A percentile compares a stretch with the other conserved stretches of the same genome.
Evolutionary conservation across 805 yeast genomes (phyloP).

Genomic region (Sungouiella blattae): DNA sequence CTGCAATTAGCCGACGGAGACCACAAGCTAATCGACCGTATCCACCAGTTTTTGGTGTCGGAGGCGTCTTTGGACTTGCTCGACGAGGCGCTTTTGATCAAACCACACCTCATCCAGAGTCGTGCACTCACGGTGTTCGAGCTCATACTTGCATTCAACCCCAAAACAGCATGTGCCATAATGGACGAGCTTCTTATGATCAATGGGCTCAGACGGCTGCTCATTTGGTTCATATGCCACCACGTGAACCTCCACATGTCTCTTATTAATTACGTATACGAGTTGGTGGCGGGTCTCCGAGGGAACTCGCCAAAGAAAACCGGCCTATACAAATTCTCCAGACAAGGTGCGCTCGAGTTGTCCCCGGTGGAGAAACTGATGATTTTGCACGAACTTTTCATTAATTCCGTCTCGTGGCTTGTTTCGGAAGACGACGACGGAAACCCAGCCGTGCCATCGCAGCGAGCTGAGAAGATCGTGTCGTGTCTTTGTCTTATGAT

Average conservation of each 20-base stretch:
- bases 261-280: conserved; percentile 60
- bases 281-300: conserved; percentile 53
- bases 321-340: conserved; percentile 43
- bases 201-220: conserved; percentile 55
- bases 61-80: conserved; percentile 25
- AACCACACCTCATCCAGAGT: conserved; percentile 28
- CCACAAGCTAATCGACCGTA: conserved; percentile 29
- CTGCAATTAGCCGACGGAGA: conserved; percentile 30
- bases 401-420: conserved; percentile 41
- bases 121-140: conserved; percentile 45
- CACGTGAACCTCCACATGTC: conserved; percentile 49
- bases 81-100: conserved; percentile 21
- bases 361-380: conserved; percentile 61
- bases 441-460: conserved; percentile 7
- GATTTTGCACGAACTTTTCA: conserved; percentile 67
- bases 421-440: conserved; percentile 24
- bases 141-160: conserved; percentile 48
- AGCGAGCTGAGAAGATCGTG: conserved; percentile 39
- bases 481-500: conserved; percentile 62
- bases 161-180: conserved; percentile 49
- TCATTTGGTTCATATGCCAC: conserved; percentile 69
- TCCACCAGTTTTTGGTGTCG: conserved; percentile 45
- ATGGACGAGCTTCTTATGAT: conserved; percentile 74
- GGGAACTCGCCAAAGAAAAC: conserved; percentile 34
- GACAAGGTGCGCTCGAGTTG: conserved; percentile 52